These are phyloP conservation scores for Eimeria acervulina DNA, from an alignment of 169 alveolate species.

Conservation along the genomic window DNA sequence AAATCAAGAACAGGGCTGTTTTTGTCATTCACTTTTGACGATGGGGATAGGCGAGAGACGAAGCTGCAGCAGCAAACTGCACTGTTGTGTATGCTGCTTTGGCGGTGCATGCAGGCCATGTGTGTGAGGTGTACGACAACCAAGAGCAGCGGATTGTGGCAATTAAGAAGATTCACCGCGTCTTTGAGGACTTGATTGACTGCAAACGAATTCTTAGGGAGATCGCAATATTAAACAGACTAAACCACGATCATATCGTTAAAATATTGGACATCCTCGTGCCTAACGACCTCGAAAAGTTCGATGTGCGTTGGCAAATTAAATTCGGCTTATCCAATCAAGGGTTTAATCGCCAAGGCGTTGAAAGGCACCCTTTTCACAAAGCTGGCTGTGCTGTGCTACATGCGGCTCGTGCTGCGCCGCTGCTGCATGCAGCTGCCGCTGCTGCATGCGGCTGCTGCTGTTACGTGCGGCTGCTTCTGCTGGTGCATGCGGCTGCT, in stretches of 20 bases:
- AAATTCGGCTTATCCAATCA: not conserved
- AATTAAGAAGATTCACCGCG: constrained; percentile 96
- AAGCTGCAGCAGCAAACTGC: not conserved
- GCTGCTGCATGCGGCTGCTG: too few relatives aligned
- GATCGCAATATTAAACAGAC: constrained; percentile 95
- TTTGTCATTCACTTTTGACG: not conserved
- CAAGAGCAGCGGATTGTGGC: constrained; percentile 95
- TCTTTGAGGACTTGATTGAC: constrained; percentile 98
- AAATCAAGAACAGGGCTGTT: not conserved
- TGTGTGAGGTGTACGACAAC: constrained; percentile 86
- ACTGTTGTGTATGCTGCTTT: not conserved
- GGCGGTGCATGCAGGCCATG: constrained; percentile 80
- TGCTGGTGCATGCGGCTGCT: not conserved
- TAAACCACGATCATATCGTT: constrained; percentile 95
- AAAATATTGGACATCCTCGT: constrained; percentile 94
- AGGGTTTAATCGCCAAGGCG: too few relatives aligned
- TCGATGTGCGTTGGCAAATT: constrained; percentile 87
- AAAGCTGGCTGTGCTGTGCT: not conserved
- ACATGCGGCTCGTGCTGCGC: not conserved
- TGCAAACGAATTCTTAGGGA: constrained; percentile 98
- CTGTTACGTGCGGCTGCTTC: not conserved
- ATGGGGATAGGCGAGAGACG: not conserved
- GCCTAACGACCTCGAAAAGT: constrained; percentile 95
- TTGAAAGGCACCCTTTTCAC: too few relatives aligned
- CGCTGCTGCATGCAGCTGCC: not conserved